Base-by-base conservation (phyloP, 306 rosid genomes). In the Corylus americana region DNA sequence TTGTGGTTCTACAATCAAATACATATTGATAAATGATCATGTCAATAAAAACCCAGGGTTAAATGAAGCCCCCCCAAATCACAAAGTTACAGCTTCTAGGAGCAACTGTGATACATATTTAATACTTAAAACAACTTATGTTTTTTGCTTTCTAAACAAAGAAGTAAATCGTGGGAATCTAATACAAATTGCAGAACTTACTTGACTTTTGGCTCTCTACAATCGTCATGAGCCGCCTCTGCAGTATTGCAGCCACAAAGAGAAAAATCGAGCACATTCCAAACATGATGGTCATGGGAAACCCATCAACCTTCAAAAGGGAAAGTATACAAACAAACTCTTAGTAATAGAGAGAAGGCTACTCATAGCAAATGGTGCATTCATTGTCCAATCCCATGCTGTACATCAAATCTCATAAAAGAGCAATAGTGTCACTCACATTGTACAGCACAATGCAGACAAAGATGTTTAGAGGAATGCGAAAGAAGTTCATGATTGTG, bases 211-310 rank as follows among this genome's bases (percentile, higher is more conserved):
- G 70, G 42, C 10, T 63, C 12, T 95, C 98, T 58, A 91, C 83
- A 84, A 95, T 90, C 75, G 71, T 78, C 89, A 95, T 51, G 73
- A 95, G 93, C 82, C 98, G 90, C 91, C 97, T 88, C 91, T 92
- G 98, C 72, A 95, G 84, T 80, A 91, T 48, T 66, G 85, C 88
- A 54, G 98, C 98, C 77, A 95, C 88, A 61, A 91, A 72, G 80
- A 95, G 97, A 91, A 95, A 95, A 66, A 90, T 87, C n/a, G 98
- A 91, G 93, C 98, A 95, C 98, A 95, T 95, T 61, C 97, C 96
- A 37, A 92, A 95, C 98, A 95, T 95, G 48, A 91, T 79, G 59
- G 98, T 89, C 87, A 95, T 95, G 1, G 98, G 98, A 87, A 95
- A 92, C 42, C 97, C 98, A 76, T 93, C 83, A 76, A 95, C 99